Evolutionary conservation across 2,329 filamentous ascomycete species (phyloP).

Genomic region (Elsinoe batatas): DNA sequence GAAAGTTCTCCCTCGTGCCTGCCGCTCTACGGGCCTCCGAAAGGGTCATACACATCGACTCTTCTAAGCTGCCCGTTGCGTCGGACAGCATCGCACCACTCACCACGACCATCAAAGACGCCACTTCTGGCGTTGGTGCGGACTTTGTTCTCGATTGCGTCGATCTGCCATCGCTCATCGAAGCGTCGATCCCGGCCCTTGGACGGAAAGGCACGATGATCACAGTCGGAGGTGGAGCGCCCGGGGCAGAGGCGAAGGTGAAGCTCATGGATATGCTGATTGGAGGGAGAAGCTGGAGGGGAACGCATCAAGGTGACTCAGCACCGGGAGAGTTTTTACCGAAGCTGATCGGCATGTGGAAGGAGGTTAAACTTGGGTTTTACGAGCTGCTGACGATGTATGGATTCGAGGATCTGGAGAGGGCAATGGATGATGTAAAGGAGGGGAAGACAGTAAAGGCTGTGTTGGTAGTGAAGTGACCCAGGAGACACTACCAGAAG

Average conservation of each 20-base stretch:
- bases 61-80: slow-evolving; percentile 7
- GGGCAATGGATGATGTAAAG: slow-evolving; percentile 17
- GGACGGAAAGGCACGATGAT: slow-evolving; percentile 18
- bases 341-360: slow-evolving; percentile 18
- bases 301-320: slow-evolving; percentile 21
- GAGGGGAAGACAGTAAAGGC: slow-evolving; percentile 19
- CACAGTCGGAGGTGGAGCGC: slow-evolving; percentile 18
- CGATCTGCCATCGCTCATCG: slow-evolving; percentile 17
- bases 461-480: slow-evolving; percentile 16
- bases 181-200: slow-evolving; percentile 16
- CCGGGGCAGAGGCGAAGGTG: slow-evolving; percentile 14
- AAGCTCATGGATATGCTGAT: slow-evolving; percentile 16
- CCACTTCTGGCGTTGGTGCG: slow-evolving; percentile 14
- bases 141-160: slow-evolving; percentile 19
- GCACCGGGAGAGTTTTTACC: slow-evolving; percentile 18
- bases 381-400: slow-evolving; percentile 17
- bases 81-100: slow-evolving; percentile 8
- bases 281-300: slow-evolving; percentile 17
- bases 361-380: slow-evolving; percentile 18
- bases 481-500: neutral
- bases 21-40: neutral
- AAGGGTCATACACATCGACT: slow-evolving; percentile 15
- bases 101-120: slow-evolving; percentile 9
- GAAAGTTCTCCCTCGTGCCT: slow-evolving; percentile 18
- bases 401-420: slow-evolving; percentile 18